These are phyloP conservation scores for Camelina laxa DNA, from an alignment of 345 rosid species.

Conservation along the genomic window DNA sequence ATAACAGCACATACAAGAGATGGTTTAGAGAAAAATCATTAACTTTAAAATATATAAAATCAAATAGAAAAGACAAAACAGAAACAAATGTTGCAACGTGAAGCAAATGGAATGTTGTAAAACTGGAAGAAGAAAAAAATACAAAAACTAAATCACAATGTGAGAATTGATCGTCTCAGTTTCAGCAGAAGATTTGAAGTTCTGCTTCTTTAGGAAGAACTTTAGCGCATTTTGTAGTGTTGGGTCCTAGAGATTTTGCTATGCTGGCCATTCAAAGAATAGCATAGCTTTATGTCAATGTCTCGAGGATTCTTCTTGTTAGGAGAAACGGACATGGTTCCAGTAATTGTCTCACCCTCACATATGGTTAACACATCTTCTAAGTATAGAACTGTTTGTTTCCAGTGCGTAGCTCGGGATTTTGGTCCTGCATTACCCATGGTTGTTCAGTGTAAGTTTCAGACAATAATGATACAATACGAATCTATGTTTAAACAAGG, in stretches of 20 bases:
- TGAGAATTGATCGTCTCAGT: slow-evolving; percentile 27
- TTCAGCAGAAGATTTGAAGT: slow-evolving; percentile 14
- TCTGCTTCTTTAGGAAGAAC: neutral
- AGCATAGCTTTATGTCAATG: slow-evolving; percentile 76
- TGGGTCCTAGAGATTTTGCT: slow-evolving; percentile 67
- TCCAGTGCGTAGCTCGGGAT: slow-evolving; percentile 93
- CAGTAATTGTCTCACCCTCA: slow-evolving; percentile 81
- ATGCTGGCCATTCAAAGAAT: slow-evolving; percentile 71
- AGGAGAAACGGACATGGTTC: slow-evolving; percentile 87
- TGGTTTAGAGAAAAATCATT: neutral
- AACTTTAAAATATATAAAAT: neutral
- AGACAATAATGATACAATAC: neutral
- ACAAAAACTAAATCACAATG: slow-evolving; percentile 35
- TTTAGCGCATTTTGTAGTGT: slow-evolving; percentile 76
- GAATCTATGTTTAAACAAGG: neutral
- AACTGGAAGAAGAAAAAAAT: slow-evolving; percentile 5
- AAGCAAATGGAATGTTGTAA: slow-evolving; percentile 35
- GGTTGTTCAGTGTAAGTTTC: slow-evolving; percentile 5
- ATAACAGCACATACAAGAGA: neutral
- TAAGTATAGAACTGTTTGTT: slow-evolving; percentile 89
- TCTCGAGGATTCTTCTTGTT: slow-evolving; percentile 96
- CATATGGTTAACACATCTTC: slow-evolving; percentile 95
- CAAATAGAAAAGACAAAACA: no score
- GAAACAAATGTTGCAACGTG: slow-evolving; percentile 13
- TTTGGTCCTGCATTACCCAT: slow-evolving; percentile 57